Base-by-base conservation (phyloP, 305 asterid species). In the Solanum hybrid region DNA sequence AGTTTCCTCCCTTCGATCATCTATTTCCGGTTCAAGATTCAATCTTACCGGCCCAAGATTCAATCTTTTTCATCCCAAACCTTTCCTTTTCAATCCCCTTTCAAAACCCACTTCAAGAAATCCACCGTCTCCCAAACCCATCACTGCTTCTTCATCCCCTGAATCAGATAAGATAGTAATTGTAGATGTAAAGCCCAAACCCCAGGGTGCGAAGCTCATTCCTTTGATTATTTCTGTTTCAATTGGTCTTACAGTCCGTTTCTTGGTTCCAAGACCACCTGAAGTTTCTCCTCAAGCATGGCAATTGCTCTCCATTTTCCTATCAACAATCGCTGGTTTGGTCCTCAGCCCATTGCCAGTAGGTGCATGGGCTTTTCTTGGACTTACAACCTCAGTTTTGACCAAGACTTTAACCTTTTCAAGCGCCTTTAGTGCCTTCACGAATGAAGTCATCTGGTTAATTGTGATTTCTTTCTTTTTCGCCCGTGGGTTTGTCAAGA, bases 341-440 rank as follows among this genome's bases (percentile, higher is more conserved):
- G 98, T 97, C 71, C 96, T 96, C 89, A 93, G 95, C 88, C 99
- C 99, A 6, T 93, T 97, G 42, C 99, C 99, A 67, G 99, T 97
- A 73, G 99, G 99, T 29, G 99, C 99, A 11, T 97, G 98, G 98
- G 98, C 99, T 34, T 97, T 97, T 85, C 89, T 96, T 83, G 98
- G 98, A 67, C 95, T 97, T 61, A 97, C 99, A 86, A 86, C 98
- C 35, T 90, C 99, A 4, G 86, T 97, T 71, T 18, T 97, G 31
- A 96, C 99, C 42, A 92, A 91, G 57, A 96, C 99, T 2, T 93
- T 96, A 40, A 77, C 94, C 2, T 97, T 97, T 67, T 9, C 98
- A 16, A 74, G 95, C 13, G 99, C 99, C 20, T 96, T 97, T 89
- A 90, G 95, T 26, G 99, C 99, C 4, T 97, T 97, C 91, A 96